These are phyloP conservation scores for Capronia coronata DNA, from an alignment of 2,329 filamentous ascomycete species.

Conservation along the genomic window DNA sequence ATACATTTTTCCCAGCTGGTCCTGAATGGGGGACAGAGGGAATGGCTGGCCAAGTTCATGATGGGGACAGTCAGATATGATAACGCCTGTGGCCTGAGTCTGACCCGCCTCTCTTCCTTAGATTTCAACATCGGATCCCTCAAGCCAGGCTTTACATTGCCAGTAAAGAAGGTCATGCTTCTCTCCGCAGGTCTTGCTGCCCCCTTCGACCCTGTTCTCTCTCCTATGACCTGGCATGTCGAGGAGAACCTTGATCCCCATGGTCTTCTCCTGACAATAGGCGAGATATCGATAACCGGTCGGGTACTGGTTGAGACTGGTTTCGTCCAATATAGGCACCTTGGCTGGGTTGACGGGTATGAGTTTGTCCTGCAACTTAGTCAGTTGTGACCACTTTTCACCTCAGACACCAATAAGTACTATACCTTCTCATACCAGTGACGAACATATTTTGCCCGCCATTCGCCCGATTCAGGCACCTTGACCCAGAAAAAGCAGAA, in stretches of 20 bases:
- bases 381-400: too few species aligned
- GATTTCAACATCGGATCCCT: slow-evolving; percentile 30
- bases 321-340: slow-evolving; percentile 39
- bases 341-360: slow-evolving; percentile 41
- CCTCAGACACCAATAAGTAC: too few species aligned
- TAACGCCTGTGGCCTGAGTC: too few species aligned
- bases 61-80: too few species aligned
- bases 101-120: too few species aligned
- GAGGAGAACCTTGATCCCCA: slow-evolving; percentile 40
- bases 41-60: too few species aligned
- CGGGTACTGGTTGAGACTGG: slow-evolving; percentile 38
- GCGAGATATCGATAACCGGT: slow-evolving; percentile 41
- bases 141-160: slow-evolving; percentile 42
- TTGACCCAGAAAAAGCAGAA: slow-evolving; percentile 27
- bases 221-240: slow-evolving; percentile 37
- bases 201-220: slow-evolving; percentile 2
- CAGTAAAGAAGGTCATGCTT: slow-evolving; percentile 44
- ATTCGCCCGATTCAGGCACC: slow-evolving; percentile 8
- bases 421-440: slow-evolving; percentile 47
- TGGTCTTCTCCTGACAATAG: slow-evolving; percentile 42
- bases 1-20: too few species aligned
- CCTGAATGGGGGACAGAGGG: too few species aligned
- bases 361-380: slow-evolving; percentile 40
- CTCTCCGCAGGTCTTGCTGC: slow-evolving; percentile 31
- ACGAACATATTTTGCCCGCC: slow-evolving; percentile 35